phyloP scores from a whole-genome alignment of 257 asterid species.

The Cruciata laevipes region DNA sequence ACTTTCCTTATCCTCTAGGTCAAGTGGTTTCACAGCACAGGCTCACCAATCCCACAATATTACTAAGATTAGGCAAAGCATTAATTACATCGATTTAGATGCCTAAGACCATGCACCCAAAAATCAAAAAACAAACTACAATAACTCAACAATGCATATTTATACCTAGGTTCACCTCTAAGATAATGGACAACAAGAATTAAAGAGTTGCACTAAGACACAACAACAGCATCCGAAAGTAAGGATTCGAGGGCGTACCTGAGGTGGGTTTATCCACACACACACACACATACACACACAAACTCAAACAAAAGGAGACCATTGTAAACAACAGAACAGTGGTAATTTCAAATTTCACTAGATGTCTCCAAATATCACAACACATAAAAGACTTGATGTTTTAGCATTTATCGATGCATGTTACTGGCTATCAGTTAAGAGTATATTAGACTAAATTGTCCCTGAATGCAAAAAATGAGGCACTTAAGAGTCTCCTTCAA shows the following conservation, averaged over 20 bases:
- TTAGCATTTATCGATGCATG: conserved; percentile 17
- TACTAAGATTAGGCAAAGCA: neutral
- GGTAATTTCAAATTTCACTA: conserved; percentile 9
- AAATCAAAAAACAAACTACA: neutral
- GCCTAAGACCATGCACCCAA: conserved; percentile 2
- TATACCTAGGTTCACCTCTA: neutral
- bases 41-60: conserved; percentile 1
- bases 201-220: conserved; percentile 1
- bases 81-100: neutral
- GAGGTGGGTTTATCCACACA: neutral
- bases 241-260: neutral
- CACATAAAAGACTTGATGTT: conserved; percentile 12
- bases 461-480: conserved; percentile 4
- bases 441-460: conserved; percentile 7
- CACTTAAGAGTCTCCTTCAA: conserved; percentile 3
- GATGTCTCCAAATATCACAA: conserved; percentile 19
- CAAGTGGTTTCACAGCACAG: conserved; percentile 20
- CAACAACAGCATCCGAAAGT: neutral
- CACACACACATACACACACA: no score
- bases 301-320: neutral
- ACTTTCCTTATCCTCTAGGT: conserved; percentile 41
- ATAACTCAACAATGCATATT: neutral
- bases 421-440: conserved; percentile 5
- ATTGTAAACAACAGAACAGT: neutral
- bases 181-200: no score